Conservation (phyloP, 2,329 filamentous ascomycete species). For the Myriosclerotinia duriaeana region DNA sequence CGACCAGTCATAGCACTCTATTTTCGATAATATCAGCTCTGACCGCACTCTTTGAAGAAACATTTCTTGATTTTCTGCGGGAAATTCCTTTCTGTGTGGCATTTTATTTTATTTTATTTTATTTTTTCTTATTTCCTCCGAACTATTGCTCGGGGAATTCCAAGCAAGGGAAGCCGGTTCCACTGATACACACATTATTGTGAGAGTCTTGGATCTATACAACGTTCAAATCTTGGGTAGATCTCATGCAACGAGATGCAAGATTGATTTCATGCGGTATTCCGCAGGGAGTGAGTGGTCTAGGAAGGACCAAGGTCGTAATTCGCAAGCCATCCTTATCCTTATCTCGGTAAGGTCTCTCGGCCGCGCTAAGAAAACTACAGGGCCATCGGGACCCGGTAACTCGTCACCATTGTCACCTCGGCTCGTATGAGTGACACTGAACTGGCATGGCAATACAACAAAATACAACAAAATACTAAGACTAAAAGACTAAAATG, state of each 20-base stretch:
- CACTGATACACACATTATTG: slow-evolving; percentile 17
- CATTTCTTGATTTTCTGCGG: slow-evolving; percentile 20
- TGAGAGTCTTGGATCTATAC: slow-evolving; percentile 20
- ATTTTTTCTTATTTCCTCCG: slow-evolving; percentile 11
- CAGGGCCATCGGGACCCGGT: slow-evolving; percentile 15
- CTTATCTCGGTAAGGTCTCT: slow-evolving; percentile 15
- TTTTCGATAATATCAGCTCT: slow-evolving; percentile 23
- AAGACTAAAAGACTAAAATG: not conserved
- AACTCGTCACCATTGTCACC: slow-evolving; percentile 15
- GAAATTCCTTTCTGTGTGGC: slow-evolving; percentile 13
- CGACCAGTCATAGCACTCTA: slow-evolving; percentile 22
- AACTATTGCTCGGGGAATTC: slow-evolving; percentile 16
- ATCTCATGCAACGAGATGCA: slow-evolving; percentile 19
- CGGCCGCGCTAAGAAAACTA: slow-evolving; percentile 12
- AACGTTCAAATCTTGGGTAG: slow-evolving; percentile 11
- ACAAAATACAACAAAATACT: not conserved
- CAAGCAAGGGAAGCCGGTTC: slow-evolving; percentile 20
- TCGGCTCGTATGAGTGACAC: slow-evolving; percentile 7
- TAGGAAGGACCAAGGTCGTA: slow-evolving; percentile 1
- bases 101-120: slow-evolving; percentile 7
- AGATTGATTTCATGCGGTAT: slow-evolving; percentile 16
- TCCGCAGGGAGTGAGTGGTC: slow-evolving; percentile 6
- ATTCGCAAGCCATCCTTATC: slow-evolving; percentile 13
- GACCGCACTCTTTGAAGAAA: slow-evolving; percentile 4
- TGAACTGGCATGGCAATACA: not conserved